Evolutionary conservation across 2,329 filamentous ascomycete species (phyloP), one percentile per base, ranked within the genome.

Genomic region (Mycosphaerella sp.): DNA sequence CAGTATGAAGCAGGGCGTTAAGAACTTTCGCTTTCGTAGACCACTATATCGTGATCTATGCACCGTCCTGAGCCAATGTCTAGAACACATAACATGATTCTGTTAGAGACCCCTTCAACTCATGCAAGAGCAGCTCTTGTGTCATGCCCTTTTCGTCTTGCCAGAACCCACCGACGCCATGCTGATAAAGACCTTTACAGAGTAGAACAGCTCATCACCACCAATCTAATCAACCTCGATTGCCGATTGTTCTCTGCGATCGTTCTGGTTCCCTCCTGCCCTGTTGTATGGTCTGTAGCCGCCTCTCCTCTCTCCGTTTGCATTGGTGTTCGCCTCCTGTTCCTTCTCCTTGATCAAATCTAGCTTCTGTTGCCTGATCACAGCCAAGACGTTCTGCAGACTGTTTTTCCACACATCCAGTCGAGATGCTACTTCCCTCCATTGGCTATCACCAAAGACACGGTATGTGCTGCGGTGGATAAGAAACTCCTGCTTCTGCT

Each of bases 391-490:
- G 62, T 82, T 83, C 68, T 83, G 80, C 66, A 97, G 77, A 64
- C 88, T 92, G 64, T 82, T 80, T 72, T 87, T 85, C 92, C 92
- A 97, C 72, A 90, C 87, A 74, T 95, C 91, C 66, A 98, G 78
- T 59, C 92, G 82, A 60, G 87, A 89, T 57, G 89, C 87, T 51
- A 98, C 86, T 78, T 98, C 92, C 64, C 87, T 84, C 90, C 95
- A 98, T 78, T 98, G 93, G 80, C 95, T 95, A 78, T 95, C 89
- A 64, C 89, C 89, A 68, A 98, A 98, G 51, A 96, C 91, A 59
- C 93, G 86, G 80, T 97, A 96, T 57, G 90, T 95, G 66, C 89
- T 89, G 70, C 93, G 85, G 79, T 98, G 93, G 59, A 98, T 89
- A 51, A 96, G 80, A 80, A 98, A 97, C 60, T 92, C 87, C 70